Base-by-base conservation (phyloP, 73 alveolate genomes). In the Blepharisma stoltei region DNA sequence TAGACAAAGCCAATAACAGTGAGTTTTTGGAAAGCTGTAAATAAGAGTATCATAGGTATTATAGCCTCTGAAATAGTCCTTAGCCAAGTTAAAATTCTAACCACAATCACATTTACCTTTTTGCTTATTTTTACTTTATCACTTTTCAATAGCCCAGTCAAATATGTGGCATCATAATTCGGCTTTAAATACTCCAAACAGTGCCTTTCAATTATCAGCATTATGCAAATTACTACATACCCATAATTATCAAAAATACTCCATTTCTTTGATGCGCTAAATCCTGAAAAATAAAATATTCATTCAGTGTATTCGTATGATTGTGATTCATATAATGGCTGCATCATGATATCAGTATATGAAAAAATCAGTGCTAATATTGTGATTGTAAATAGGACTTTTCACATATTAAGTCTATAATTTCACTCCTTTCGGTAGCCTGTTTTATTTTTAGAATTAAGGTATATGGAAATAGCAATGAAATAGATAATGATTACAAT, bases 201-300 rank as follows among this genome's bases (percentile, higher is more conserved):
- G 45, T 60, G 73, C 18, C 73, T n/a, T 60, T 60, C 73, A 25
- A 60, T 25, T 14, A 60, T 60, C 14, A 60, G 73, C 38, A 60
- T 8, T 14, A 60, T 38, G 46, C 73, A 60, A 8, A 60, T 8
- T 18, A 60, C 23, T 14, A 60, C 73, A 60, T 60, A 60, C 2
- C 73, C 73, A 60, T 60, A 60, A 25, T 38, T 60, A 20, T n/a
- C 38, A 18, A 60, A 25, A 60, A 60, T n/a, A 60, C 49, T 60
- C 23, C 73, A 9, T n/a, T 38, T 38, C 23, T 60, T 38, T 14
- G 48, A 14, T 60, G 14, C 23, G 4, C 73, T 60, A 5, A 18
- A 60, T 9, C 73, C 73, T 2, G 48, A 60, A 25, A n/a, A 60
- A 25, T 14, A 60, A 38, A 14, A 60, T 8, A 60, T 60, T 47